Evolutionary conservation across 2,329 filamentous ascomycete species (phyloP), one percentile per base, ranked within the genome.

Genomic region (Chaetomium olivaceum): DNA sequence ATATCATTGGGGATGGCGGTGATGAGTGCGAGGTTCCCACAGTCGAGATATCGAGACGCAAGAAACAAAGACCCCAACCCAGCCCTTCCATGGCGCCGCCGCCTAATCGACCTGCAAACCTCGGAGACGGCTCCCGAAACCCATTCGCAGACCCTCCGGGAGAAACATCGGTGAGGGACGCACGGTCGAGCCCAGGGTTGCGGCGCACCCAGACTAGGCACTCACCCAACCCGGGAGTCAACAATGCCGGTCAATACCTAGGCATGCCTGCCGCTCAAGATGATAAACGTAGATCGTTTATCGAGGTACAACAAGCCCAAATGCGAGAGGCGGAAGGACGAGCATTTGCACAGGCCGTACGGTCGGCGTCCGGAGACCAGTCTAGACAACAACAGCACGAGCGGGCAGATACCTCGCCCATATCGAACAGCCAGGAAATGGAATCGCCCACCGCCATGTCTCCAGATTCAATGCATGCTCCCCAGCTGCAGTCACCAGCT

Each of bases 1-100:
- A 92, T 56, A 78, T 97, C 68, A 97, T 98, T 73, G 94, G 94
- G 56, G 89, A 94, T 77, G 94, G 94, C 65, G 94, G 94, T 39
- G 94, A 97, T 73, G 93, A 97, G 76, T 89, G 90, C 62, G 88
- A 91, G 62, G 80, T 85, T 9, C 91, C 91, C 1, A 85, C 88
- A 1, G 81, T 87, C 23, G 90, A 95, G 74, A 89, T 97, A 62
- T 88, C 87, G 5, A 83, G 81, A 74, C 81, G 79, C 68, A 89
- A 84, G 76, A 81, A 76, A 74, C 71, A 77, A 73, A 67, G 74
- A 75, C 51, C 71, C 50, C 71, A 74, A 74, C 69, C 61, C 71
- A 66, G 73, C 76, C 23, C 76, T 74, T 23, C 75, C 72, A 16
- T 76, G 73, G 65, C 75, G 69, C 64, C 77, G 69, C 64, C 77